A percentile compares a stretch with the other conserved stretches of the same genome.
Evolutionary conservation across 805 yeast species (phyloP).

Genomic region (Yarrowia sp.): DNA sequence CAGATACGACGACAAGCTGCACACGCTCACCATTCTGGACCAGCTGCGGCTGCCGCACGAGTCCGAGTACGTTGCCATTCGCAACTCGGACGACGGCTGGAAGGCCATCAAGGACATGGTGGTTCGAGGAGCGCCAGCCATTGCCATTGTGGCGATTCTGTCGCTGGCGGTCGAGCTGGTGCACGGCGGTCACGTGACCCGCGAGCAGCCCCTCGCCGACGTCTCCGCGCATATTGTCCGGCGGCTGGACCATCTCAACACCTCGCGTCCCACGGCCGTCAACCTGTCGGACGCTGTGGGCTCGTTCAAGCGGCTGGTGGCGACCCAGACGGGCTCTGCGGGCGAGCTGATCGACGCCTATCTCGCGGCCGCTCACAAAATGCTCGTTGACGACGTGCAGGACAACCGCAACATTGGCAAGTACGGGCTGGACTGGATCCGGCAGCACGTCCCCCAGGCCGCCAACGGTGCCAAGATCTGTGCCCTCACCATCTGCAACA

Average conservation of each 20-base stretch:
- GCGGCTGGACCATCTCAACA: constrained; percentile 68
- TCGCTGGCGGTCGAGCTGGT: constrained; percentile 77
- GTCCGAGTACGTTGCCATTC: constrained; percentile 68
- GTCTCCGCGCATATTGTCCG: constrained; percentile 50
- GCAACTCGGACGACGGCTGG: constrained; percentile 75
- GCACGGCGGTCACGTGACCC: constrained; percentile 44
- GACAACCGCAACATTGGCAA: constrained; percentile 81
- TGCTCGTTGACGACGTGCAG: constrained; percentile 77
- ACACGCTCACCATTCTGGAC: constrained; percentile 67
- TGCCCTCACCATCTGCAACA: constrained; percentile 90
- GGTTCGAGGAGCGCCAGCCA: constrained; percentile 98
- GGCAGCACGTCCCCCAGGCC: constrained; percentile 53
- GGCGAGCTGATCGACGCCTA: constrained; percentile 43
- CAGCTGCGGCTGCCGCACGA: constrained; percentile 84
- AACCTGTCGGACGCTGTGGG: constrained; percentile 79
- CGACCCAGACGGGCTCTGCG: neutral
- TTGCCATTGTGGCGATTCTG: constrained; percentile 91
- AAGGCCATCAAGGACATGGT: constrained; percentile 88
- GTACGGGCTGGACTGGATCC: constrained; percentile 77
- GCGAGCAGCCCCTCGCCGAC: constrained; percentile 27
- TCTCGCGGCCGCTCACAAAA: constrained; percentile 52
- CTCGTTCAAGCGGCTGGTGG: constrained; percentile 55
- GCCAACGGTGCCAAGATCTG: constrained; percentile 64
- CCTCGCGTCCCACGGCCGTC: constrained; percentile 95
- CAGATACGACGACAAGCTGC: constrained; percentile 19